Evolutionary conservation across 2,329 filamentous ascomycete species (phyloP), one percentile per base, ranked within the genome.

Genomic region (Neonectria punicea): DNA sequence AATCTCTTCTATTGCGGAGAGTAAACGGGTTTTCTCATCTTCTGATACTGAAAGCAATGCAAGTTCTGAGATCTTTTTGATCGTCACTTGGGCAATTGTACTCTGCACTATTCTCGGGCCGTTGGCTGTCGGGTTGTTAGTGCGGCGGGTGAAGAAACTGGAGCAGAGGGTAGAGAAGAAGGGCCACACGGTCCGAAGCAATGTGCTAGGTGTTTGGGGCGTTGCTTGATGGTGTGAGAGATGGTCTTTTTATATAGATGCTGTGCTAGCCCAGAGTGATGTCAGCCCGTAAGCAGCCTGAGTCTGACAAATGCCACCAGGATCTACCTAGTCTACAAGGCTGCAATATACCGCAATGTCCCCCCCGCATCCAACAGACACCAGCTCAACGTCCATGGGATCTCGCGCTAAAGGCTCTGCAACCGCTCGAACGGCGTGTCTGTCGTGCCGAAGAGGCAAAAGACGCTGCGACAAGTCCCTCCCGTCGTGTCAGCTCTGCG

Each of bases 1-100:
- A 47, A 93, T 96, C 66, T 89, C 90, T 1, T 88, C 90, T 0
- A 77, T 94, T 0, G 90, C 90, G 0, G 85, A 92, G 71, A 84
- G 80, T 50, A 80, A 82, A 1, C 80, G 81, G 0, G 77, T 85
- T 14, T 86, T 86, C 43, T 58, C 63, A 1, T 57, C 63, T 11
- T 47, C 28, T 8, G 5, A 53, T 4, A 41, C 49, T 14, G 63
- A 16, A 3, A 60, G 51, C n/a, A 28, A 20, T 14, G 61, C 28
- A 43, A 68, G 30, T 25, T 82, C 80, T 0, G 78, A 84, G 20
- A 73, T 87, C 1, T 88, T 87, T 58, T 77, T 87, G 0, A 76
- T 87, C n/a, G 80, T 85, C 0, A 83, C 83, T 0, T 89, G 86
- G 86, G 86, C 85, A 2, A 85, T 88, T 28, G 79, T 85, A 0